Evolutionary conservation across 2,329 filamentous ascomycete genomes (phyloP).

Genomic region (Nemania sp.): DNA sequence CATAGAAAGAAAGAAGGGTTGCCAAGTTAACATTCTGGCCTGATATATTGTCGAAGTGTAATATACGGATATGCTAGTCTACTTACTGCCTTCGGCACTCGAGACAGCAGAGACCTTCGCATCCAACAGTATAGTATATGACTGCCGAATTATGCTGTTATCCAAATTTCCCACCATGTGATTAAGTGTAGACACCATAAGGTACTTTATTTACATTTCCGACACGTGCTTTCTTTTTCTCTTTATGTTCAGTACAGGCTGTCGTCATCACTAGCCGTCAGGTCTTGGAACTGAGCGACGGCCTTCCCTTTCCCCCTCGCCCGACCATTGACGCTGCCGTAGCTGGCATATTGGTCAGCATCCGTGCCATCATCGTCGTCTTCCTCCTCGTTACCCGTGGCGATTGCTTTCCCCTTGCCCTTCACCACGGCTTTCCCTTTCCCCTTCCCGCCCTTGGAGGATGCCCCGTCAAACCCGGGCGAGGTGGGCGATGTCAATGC

Average conservation of each 20-base stretch:
- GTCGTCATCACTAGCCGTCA: slow-evolving; percentile 61
- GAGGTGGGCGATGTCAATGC: slow-evolving; percentile 21
- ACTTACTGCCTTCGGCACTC: too few relatives aligned
- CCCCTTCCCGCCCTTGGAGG: slow-evolving; percentile 31
- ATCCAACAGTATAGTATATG: background rate
- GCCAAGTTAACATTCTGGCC: too few relatives aligned
- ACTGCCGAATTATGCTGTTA: background rate
- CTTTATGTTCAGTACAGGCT: slow-evolving; percentile 53
- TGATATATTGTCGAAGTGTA: too few relatives aligned
- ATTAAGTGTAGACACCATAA: too few relatives aligned
- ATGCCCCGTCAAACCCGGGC: slow-evolving; percentile 18
- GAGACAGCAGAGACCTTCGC: background rate
- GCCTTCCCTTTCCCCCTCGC: slow-evolving; percentile 63
- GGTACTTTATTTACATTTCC: background rate
- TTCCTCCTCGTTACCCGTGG: slow-evolving; percentile 41
- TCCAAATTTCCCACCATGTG: background rate
- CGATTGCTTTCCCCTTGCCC: slow-evolving; percentile 45
- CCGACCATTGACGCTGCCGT: slow-evolving; percentile 34
- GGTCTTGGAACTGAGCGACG: slow-evolving; percentile 56
- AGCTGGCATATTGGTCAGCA: slow-evolving; percentile 36
- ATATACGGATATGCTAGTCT: too few relatives aligned
- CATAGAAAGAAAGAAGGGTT: too few relatives aligned
- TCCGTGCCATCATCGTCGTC: slow-evolving; percentile 41
- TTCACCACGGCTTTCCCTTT: slow-evolving; percentile 47
- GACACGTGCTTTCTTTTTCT: background rate